Evolutionary conservation across 139 green algal genomes (phyloP).

Genomic region (Picochlorum sp.): DNA sequence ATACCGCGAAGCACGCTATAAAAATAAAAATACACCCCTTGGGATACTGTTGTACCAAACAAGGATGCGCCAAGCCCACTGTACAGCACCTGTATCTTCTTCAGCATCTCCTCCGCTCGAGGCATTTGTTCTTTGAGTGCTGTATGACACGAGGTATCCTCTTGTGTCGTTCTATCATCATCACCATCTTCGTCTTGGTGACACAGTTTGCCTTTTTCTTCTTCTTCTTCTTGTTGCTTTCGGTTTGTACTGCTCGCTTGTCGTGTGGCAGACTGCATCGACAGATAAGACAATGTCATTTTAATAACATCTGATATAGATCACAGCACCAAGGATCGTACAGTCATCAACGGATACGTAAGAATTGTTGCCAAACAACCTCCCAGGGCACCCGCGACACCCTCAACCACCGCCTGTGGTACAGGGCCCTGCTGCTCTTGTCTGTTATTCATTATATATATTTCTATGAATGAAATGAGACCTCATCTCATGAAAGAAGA

Average conservation of each 20-base stretch:
- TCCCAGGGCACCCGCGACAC: conserved; percentile 35
- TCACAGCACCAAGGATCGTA: conserved; percentile 12
- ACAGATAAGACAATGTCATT: neutral
- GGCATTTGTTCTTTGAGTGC: too few species aligned
- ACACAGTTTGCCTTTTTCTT: conserved; percentile 1
- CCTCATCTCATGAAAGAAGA: too few species aligned
- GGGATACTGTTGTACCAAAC: conserved; percentile 62
- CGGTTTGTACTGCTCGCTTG: conserved; percentile 19
- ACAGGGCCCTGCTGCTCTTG: conserved; percentile 10
- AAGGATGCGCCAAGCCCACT: conserved; percentile 55
- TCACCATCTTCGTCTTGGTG: neutral
- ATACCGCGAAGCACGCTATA: conserved; percentile 28
- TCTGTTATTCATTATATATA: neutral
- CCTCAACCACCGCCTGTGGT: conserved; percentile 36
- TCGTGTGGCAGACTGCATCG: conserved; percentile 24
- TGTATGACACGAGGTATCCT: too few species aligned
- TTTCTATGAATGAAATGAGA: too few species aligned
- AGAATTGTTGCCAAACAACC: conserved; percentile 42
- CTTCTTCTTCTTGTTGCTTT: conserved; percentile 11
- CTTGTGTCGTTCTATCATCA: neutral
- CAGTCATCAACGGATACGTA: conserved; percentile 73
- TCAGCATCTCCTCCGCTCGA: neutral
- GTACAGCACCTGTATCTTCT: conserved; percentile 48
- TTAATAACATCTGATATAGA: too few species aligned
- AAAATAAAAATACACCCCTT: conserved; percentile 82